phyloP scores from a whole-genome alignment of 2,329 filamentous ascomycete species.

The Cryoendolithus antarcticus region DNA sequence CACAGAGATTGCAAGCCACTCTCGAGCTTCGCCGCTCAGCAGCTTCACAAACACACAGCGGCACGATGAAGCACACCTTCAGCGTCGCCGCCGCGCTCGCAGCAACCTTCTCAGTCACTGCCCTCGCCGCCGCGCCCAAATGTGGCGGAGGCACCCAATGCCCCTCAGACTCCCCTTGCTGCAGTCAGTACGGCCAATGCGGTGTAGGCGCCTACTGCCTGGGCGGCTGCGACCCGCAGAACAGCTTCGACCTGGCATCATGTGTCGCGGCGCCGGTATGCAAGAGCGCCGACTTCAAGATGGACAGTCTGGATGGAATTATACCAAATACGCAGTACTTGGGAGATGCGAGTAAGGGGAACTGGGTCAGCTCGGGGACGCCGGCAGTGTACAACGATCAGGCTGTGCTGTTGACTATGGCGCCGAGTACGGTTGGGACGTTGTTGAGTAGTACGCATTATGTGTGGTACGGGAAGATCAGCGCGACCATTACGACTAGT shows the following conservation, averaged over 20 bases:
- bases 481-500: constrained; percentile 71
- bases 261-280: constrained; percentile 80
- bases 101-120: constrained; percentile 18
- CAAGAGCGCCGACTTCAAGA: constrained; percentile 58
- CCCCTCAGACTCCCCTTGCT: constrained; percentile 23
- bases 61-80: constrained; percentile 15
- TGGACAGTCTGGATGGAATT: constrained; percentile 60
- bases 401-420: constrained; percentile 73
- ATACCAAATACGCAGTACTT: constrained; percentile 68
- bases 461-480: constrained; percentile 94
- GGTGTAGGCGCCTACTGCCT: constrained; percentile 91
- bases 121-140: constrained; percentile 13
- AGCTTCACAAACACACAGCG: neutral
- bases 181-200: constrained; percentile 67
- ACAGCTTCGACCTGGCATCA: constrained; percentile 70
- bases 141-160: constrained; percentile 21
- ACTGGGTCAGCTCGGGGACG: constrained; percentile 82
- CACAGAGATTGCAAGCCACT: too few relatives aligned
- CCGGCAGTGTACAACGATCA: constrained; percentile 52
- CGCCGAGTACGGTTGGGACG: constrained; percentile 70
- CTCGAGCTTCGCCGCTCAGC: too few relatives aligned
- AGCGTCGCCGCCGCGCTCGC: constrained; percentile 20
- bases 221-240: constrained; percentile 82
- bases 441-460: constrained; percentile 75
- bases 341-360: constrained; percentile 63